Evolutionary conservation across 1,139 yeast species (phyloP), one percentile per base, ranked within the genome.

Genomic region (Nadsonia commutata): DNA sequence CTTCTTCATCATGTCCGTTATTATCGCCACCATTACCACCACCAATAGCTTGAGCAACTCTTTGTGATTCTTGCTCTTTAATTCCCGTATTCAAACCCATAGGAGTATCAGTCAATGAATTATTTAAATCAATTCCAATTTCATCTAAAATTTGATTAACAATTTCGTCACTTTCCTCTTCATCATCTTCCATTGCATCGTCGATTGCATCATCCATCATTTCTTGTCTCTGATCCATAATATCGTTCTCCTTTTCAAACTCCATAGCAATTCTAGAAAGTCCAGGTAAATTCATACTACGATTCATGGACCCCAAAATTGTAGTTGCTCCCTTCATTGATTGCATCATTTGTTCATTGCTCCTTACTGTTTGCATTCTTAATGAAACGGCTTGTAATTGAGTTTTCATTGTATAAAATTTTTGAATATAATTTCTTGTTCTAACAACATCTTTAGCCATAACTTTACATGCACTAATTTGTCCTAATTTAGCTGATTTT

Each of bases 121-220:
- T 69, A 56, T 78, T 80, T 59, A 90, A 66, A 56, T 84, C 95
- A 33, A 93, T 82, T 50, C 97, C 99, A 59, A 90, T 85, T 59
- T 90, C 98, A 58, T 90, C 99, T 57, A 90, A 68, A 0, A 93
- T 96, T 62, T 81, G 85, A 57, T 80, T 77, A 46, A 93, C 88
- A 40, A 90, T 82, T 55, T 88, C 96, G 56, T 90, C 97, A 13
- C 84, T 82, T 58, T 90, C 96, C 53, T 84, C 95, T 48, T 82
- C 78, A 51, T 77, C 86, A 58, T 79, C 84, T 45, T 81, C 94
- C 86, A 88, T 84, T 21, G 90, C 80, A 59, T 88, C 96, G 58
- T 90, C 98, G 53, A 93, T 80, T 13, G 95, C 94, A 58, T 90
- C 98, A 59, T 90, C 98, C 84, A 90, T 93, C 74, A 90, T 85